These are phyloP conservation scores for Leccinum pachyderme DNA, from an alignment of 1,284 basidiomycete species.

Conservation along the genomic window DNA sequence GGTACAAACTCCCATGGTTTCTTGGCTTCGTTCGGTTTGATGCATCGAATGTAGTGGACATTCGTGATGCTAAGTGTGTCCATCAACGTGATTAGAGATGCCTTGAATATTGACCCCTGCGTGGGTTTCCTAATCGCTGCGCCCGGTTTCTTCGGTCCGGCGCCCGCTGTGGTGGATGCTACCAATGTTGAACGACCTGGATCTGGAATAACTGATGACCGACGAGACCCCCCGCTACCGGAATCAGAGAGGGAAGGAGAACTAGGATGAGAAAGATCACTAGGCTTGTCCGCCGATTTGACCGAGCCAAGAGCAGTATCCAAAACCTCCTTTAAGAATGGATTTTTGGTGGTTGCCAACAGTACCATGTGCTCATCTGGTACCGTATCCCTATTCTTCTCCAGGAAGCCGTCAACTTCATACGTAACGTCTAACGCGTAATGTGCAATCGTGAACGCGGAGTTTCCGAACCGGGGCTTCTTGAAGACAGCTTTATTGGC, in stretches of 20 bases:
- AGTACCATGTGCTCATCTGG: constrained; percentile 96
- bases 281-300: constrained; percentile 51
- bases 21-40: constrained; percentile 98
- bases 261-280: constrained; percentile 51
- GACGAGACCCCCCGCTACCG: constrained; percentile 69
- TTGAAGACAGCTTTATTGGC: constrained; percentile 92
- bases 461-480: constrained; percentile 96
- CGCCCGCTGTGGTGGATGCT: constrained; percentile 41
- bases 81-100: constrained; percentile 92
- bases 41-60: constrained; percentile 99
- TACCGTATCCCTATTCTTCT: constrained; percentile 99
- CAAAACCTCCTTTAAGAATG: constrained; percentile 93
- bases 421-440: constrained; percentile 99
- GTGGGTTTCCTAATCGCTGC: constrained; percentile 87
- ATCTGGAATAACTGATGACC: constrained; percentile 81
- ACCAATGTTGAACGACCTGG: constrained; percentile 77
- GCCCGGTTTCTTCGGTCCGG: constrained; percentile 59
- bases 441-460: constrained; percentile 97
- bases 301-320: constrained; percentile 83
- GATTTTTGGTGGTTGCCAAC: constrained; percentile 82
- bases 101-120: constrained; percentile 98
- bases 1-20: constrained; percentile 96
- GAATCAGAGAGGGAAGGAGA: constrained; percentile 75
- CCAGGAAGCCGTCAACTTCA: constrained; percentile 96
- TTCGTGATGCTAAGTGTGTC: constrained; percentile 97